Base-by-base conservation (phyloP, 2,329 filamentous ascomycete species). In the Fusarium citri region DNA sequence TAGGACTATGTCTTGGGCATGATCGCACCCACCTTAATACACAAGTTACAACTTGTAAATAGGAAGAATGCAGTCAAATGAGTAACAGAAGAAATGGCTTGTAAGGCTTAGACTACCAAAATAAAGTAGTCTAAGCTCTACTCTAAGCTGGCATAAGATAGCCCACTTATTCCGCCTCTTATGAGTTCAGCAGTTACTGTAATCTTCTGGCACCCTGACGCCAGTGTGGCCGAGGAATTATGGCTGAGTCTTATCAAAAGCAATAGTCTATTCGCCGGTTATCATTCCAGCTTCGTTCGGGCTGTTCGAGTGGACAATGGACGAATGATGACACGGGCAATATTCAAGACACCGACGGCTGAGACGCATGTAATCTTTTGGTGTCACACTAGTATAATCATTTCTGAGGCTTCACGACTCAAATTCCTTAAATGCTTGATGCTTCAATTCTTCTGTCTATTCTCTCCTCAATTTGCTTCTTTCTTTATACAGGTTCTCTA, bases 311-410 rank as follows among this genome's bases (percentile, higher is more conserved):
- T n/a, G 43, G 43, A 9, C 43, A 28, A 54, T 22, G 23, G 18
- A n/a, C 15, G 11, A 22, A 23, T 43, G 7, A 47, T 55, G 42
- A 25, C 34, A 43, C 59, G 60, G 60, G n/a, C 59, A 64, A 63
- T 64, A 63, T 47, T 57, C 59, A 64, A 64, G 60, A 57, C 42
- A n/a, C 60, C 60, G 60, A 34, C 26, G 37, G 34, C 53, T 37
- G 28, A 64, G 26, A 57, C 59, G 20, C 30, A 49, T 56, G 23
- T 12, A 34, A 28, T 18, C 42, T 47, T 47, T 31, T n/a, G 26
- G 16, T 43, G 42, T 30, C 23, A 31, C 34, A 2, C 4, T 6
- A 47, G 18, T 22, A n/a, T 23, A n/a, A 28, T 9, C 11, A 25
- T 30, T 22, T 8, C 22, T 41, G 25, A 10, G 26, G 25, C 56